Conservation (phyloP, 169 alveolate species). For the Eimeria falciformis region DNA sequence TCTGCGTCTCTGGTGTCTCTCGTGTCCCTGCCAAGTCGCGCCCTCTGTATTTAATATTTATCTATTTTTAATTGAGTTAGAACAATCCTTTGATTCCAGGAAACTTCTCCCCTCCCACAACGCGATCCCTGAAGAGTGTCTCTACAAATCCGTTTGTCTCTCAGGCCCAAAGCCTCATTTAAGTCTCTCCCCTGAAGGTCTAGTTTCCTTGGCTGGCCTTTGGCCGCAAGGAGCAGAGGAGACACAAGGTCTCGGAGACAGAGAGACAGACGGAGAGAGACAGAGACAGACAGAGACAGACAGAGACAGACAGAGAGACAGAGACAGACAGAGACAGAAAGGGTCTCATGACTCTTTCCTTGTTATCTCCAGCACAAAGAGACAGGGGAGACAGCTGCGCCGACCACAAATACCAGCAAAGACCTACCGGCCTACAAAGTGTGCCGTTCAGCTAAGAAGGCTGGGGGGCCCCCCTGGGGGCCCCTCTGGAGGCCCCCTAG, state of each 20-base stretch:
- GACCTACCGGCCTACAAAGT: no score
- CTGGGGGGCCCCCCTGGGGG: conserved; percentile 14
- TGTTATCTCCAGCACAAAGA: not conserved
- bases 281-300: not conserved
- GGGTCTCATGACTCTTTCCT: no score
- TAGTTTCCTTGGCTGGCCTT: not conserved
- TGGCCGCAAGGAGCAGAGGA: not conserved
- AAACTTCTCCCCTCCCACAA: no score
- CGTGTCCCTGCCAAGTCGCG: no score
- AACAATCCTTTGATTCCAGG: no score
- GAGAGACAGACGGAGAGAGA: not conserved
- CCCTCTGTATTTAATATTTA: no score
- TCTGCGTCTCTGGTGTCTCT: no score
- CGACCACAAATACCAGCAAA: no score
- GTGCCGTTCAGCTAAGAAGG: not conserved
- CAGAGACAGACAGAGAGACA: not conserved
- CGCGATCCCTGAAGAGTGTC: no score
- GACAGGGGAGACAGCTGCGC: not conserved
- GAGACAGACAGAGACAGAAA: not conserved
- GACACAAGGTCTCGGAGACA: not conserved
- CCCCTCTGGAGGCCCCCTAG: not conserved
- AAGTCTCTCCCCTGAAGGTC: not conserved
- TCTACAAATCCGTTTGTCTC: no score
- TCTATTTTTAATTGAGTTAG: no score
- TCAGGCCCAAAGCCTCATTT: no score